phyloP scores from a whole-genome alignment of 2,329 filamentous ascomycete genomes.

The Huntiella omanensis region DNA sequence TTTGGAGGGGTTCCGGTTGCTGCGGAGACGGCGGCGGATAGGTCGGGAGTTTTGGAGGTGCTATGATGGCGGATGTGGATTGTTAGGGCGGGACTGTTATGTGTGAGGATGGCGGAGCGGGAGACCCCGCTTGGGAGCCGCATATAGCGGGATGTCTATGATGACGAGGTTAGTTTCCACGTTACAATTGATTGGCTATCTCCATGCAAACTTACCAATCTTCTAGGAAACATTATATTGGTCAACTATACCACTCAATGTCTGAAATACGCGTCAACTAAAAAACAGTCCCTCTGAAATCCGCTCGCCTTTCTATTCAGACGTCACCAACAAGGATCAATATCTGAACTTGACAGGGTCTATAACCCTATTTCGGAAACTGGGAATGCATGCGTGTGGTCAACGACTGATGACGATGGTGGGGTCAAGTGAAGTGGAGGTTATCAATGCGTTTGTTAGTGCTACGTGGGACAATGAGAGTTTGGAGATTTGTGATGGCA shows the following conservation, averaged over 20 bases:
- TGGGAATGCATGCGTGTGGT: no score
- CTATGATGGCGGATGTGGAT: slow-evolving; percentile 1
- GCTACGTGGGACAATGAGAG: no score
- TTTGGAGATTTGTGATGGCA: no score
- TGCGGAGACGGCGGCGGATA: not conserved
- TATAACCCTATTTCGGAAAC: no score
- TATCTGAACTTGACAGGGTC: no score
- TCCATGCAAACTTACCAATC: not conserved
- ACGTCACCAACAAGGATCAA: no score
- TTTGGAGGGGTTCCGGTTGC: not conserved
- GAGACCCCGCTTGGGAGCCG: not conserved
- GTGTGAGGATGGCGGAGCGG: not conserved
- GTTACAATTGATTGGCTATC: not conserved
- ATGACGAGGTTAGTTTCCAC: not conserved
- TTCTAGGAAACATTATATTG: not conserved
- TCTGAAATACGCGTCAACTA: no score
- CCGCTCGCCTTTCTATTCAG: no score
- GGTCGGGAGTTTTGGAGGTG: not conserved
- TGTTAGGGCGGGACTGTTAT: not conserved
- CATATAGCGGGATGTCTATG: slow-evolving; percentile 3
- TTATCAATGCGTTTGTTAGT: no score
- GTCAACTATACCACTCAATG: not conserved
- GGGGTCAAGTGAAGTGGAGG: no score
- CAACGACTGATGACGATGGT: no score
- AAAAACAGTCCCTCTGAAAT: no score